Base-by-base conservation (phyloP, 75 land plant genomes). In the Sequoia sempervirens region DNA sequence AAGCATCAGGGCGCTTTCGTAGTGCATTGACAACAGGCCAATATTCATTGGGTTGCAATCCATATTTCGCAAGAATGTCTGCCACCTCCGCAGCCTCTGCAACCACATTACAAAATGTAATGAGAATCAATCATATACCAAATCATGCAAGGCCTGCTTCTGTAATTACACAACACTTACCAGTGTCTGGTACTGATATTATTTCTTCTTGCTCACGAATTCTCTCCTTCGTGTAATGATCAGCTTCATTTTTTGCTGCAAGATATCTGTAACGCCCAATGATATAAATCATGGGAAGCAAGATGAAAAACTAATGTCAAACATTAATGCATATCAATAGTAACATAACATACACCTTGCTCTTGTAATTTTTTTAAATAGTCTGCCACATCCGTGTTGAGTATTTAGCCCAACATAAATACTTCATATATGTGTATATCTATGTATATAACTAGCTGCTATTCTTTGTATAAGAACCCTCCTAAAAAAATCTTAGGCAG, bases 241-340 rank as follows among this genome's bases (percentile, higher is more conserved):
- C 99, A 17, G 96, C 97, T 83, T 97, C 99, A 83, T 98, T 94
- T 85, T 92, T 94, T 6, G 99, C 99, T 14, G 99, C 99, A 53
- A 97, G 86, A 80, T 95, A 97, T 86, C 99, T 97, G 84, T 84
- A 28, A 58, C 41, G 45, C 52, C 58, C 82, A 17, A 26, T 53
- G 14, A 84, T 41, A 28, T 20, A n/a, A 30, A 36, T 20, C 79
- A 75, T 40, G 3, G n/a, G 66, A 61, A 28, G 28, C 26, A 61
- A 61, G 6, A 23, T 70, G 73, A 70, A 10, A 70, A 11, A 70
- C 10, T 30, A 70, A 12, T 32, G 15, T 11, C 37, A 70, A 32
- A 70, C 14, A 28, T 32, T 32, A 70, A 61, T 61, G n/a, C 0
- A 61, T 61, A 61, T 61, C 66, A 61, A 61, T 61, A 26, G 8